Evolutionary conservation across 352 stramenopile genomes (phyloP).

Genomic region (Phytophthora citricola): DNA sequence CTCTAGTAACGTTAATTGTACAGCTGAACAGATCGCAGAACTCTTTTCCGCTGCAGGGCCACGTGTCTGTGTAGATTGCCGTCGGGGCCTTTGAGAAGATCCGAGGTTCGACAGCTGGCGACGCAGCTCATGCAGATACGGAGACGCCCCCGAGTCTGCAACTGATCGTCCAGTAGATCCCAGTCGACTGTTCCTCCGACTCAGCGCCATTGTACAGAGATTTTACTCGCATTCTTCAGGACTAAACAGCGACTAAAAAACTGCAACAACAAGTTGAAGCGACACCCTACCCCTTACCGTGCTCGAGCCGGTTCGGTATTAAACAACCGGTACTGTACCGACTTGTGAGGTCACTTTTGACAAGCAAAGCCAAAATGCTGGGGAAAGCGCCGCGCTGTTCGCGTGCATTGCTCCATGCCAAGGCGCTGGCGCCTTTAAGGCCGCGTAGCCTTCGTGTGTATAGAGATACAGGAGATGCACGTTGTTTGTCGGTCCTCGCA

Average conservation of each 20-base stretch:
- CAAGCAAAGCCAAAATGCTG: conserved; percentile 2
- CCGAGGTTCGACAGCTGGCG: conserved; percentile 24
- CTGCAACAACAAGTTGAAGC: conserved; percentile 2
- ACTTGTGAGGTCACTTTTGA: conserved; percentile 2
- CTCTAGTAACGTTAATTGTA: conserved; percentile 21
- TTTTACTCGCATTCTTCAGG: too few species aligned
- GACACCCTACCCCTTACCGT: background rate
- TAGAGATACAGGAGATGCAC: background rate
- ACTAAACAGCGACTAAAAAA: background rate
- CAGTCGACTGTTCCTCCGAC: conserved; percentile 22
- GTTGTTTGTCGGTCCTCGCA: conserved; percentile 16
- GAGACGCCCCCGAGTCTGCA: conserved; percentile 14
- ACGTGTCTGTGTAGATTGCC: conserved; percentile 12
- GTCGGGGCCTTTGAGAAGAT: conserved; percentile 19
- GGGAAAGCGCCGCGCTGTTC: conserved; percentile 1
- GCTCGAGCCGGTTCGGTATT: background rate
- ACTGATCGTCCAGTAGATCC: conserved; percentile 6
- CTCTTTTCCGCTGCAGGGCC: conserved; percentile 37
- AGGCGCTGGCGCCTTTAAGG: background rate
- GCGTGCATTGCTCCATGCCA: conserved; percentile 15
- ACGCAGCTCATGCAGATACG: conserved; percentile 26
- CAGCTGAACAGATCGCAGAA: conserved; percentile 21
- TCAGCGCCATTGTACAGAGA: conserved; percentile 18
- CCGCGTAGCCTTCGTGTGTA: background rate
- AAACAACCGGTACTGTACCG: background rate